Conservation (phyloP, 495 filamentous ascomycete genomes). For the Neurospora sp. region DNA sequence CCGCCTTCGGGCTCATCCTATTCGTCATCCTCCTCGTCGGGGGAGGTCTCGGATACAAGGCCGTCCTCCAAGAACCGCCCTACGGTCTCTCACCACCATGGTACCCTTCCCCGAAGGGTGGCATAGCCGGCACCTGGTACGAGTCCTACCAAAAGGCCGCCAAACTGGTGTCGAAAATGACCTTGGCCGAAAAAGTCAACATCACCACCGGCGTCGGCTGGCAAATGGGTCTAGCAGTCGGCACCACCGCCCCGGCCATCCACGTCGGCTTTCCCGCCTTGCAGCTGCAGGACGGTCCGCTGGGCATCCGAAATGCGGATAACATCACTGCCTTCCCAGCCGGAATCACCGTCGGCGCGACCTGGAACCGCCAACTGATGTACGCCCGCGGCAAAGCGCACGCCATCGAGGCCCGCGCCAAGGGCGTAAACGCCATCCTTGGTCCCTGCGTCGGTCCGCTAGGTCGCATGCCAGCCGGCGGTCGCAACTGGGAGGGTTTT, state of each 20-base stretch:
- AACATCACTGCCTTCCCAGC: constrained; percentile 59
- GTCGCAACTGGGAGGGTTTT: constrained; percentile 71
- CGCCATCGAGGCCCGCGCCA: constrained; percentile 57
- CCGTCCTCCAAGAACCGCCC: constrained; percentile 29
- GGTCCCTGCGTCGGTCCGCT: constrained; percentile 61
- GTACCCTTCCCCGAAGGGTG: constrained; percentile 77
- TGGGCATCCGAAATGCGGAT: constrained; percentile 52
- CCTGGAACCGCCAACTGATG: constrained; percentile 55
- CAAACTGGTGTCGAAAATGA: constrained; percentile 71
- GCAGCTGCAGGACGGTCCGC: constrained; percentile 80
- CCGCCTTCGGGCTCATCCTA: constrained; percentile 15
- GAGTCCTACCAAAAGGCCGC: constrained; percentile 75
- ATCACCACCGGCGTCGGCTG: constrained; percentile 89
- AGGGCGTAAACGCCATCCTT: constrained; percentile 62
- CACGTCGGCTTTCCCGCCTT: constrained; percentile 71
- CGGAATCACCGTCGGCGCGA: constrained; percentile 56
- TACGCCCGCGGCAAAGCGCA: constrained; percentile 56
- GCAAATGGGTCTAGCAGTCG: constrained; percentile 83
- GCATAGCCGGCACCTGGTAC: constrained; percentile 62
- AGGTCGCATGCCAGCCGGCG: constrained; percentile 61
- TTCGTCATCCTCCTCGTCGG: constrained; percentile 27
- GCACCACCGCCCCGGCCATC: constrained; percentile 69
- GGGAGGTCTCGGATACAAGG: constrained; percentile 33
- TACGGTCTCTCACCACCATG: constrained; percentile 59
- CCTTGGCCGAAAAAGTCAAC: constrained; percentile 84